Evolutionary conservation across 495 filamentous ascomycete species (phyloP).

Genomic region (Gamarada debralockiae): DNA sequence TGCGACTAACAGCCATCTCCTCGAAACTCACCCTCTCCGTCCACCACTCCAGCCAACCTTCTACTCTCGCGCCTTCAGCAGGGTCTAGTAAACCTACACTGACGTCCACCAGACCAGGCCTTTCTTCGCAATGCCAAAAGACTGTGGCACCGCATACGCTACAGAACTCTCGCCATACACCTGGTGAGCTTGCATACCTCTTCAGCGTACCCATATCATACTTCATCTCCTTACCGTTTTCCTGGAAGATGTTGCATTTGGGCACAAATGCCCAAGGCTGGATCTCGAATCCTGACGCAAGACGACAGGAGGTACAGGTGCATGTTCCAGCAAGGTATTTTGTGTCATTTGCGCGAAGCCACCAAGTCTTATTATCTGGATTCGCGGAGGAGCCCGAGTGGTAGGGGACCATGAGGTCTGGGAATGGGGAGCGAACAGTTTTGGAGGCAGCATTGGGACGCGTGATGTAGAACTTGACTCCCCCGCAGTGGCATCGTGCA

Average conservation of each 20-base stretch:
- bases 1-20: slow-evolving; percentile 49
- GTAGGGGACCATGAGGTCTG: slow-evolving; percentile 50
- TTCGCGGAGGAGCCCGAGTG: slow-evolving; percentile 32
- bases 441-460: slow-evolving; percentile 33
- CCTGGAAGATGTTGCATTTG: slow-evolving; percentile 51
- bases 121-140: slow-evolving; percentile 58
- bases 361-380: slow-evolving; percentile 47
- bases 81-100: slow-evolving; percentile 58
- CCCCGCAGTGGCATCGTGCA: slow-evolving; percentile 39
- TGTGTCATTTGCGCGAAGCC: slow-evolving; percentile 34
- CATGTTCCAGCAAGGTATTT: slow-evolving; percentile 65
- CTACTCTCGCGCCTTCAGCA: slow-evolving; percentile 47
- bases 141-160: slow-evolving; percentile 58
- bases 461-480: slow-evolving; percentile 39
- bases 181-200: slow-evolving; percentile 49
- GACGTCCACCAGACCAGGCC: slow-evolving; percentile 60
- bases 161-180: slow-evolving; percentile 62
- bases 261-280: slow-evolving; percentile 68
- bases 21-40: slow-evolving; percentile 54
- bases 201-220: slow-evolving; percentile 46
- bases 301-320: slow-evolving; percentile 58
- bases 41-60: slow-evolving; percentile 60
- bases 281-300: slow-evolving; percentile 60
- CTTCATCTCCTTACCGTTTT: slow-evolving; percentile 34
- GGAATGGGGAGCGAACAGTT: slow-evolving; percentile 41